Evolutionary conservation across 2,329 filamentous ascomycete species (phyloP).

Genomic region (Periconia sp.): DNA sequence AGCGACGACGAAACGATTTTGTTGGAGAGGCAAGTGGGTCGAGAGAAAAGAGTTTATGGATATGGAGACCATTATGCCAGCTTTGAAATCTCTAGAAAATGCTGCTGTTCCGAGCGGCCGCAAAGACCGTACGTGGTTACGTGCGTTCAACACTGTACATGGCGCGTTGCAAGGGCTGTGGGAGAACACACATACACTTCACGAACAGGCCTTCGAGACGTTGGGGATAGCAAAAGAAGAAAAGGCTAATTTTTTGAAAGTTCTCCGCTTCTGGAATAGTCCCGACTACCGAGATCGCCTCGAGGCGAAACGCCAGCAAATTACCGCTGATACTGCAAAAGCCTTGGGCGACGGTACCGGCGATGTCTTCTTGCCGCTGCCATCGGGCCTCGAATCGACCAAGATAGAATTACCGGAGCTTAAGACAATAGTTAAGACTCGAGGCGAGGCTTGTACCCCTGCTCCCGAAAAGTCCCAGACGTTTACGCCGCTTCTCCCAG

Average conservation of each 20-base stretch:
- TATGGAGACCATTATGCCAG: no score
- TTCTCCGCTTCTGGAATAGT: constrained; percentile 6
- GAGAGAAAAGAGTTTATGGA: no score
- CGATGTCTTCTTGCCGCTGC: constrained; percentile 9
- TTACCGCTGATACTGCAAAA: constrained; percentile 9
- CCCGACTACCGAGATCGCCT: constrained; percentile 5
- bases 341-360: background rate
- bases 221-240: constrained; percentile 1
- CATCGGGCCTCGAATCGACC: no score
- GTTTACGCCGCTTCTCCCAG: no score
- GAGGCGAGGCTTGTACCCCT: background rate
- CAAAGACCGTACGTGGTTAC: constrained; percentile 9
- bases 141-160: constrained; percentile 8
- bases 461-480: background rate
- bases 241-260: constrained; percentile 1
- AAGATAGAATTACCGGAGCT: background rate
- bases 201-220: background rate
- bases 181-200: background rate
- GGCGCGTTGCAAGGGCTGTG: constrained; percentile 10
- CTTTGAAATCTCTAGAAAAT: no score
- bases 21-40: constrained; percentile 6
- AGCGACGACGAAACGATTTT: no score
- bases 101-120: constrained; percentile 9
- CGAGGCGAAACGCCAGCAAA: constrained; percentile 5
- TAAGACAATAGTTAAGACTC: constrained; percentile 12